Conservation (phyloP, 257 asterid genomes). For the Lycium barbarum region DNA sequence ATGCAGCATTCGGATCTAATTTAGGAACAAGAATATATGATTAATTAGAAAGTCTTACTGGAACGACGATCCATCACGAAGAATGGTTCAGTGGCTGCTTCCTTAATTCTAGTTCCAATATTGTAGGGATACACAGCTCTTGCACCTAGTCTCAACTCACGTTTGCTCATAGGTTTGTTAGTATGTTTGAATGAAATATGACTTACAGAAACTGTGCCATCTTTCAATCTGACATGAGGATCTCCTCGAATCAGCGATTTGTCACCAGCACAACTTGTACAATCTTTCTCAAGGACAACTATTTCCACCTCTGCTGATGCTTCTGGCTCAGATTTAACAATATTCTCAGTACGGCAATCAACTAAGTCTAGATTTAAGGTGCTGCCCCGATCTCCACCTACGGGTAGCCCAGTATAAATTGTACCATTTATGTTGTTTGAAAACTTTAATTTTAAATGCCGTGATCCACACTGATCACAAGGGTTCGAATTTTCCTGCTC, state of each 20-base stretch:
- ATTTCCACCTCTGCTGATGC: conserved; percentile 27
- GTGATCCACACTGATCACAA: neutral
- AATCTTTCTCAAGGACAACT: conserved; percentile 18
- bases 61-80: neutral
- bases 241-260: conserved; percentile 23
- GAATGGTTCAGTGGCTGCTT: neutral
- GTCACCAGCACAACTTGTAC: neutral
- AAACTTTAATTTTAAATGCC: neutral
- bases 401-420: conserved; percentile 25
- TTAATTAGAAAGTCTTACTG: neutral
- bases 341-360: neutral
- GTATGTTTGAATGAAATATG: conserved; percentile 26
- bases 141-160: conserved; percentile 26
- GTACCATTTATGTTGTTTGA: neutral
- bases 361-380: conserved; percentile 9
- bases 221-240: neutral
- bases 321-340: neutral
- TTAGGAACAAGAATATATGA: too few species aligned
- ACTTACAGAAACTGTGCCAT: conserved; percentile 21
- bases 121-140: neutral
- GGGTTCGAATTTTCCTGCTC: neutral
- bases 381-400: neutral
- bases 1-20: too few species aligned
- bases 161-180: neutral
- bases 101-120: neutral